These are phyloP conservation scores for Chytriomyces sp. DNA, from an alignment of 192 early-diverging fungal genomes.

Conservation along the genomic window DNA sequence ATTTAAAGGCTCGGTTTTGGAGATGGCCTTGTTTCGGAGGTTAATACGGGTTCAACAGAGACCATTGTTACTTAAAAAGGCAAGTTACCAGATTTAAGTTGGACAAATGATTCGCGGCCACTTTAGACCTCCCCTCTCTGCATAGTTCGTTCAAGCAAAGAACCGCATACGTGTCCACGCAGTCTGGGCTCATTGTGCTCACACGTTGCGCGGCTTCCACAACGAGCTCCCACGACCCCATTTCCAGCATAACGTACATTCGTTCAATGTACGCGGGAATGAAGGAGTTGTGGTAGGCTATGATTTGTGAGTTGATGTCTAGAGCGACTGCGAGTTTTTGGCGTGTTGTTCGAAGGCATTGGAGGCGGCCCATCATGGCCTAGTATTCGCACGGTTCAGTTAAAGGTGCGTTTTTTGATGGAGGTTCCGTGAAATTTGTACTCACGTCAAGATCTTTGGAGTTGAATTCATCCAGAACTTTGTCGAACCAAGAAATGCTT, in stretches of 20 bases:
- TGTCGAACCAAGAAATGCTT: slow-evolving; percentile 56
- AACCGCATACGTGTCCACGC: slow-evolving; percentile 50
- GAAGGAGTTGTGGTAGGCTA: slow-evolving; percentile 52
- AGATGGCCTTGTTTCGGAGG: slow-evolving; percentile 32
- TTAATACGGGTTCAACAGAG: neutral
- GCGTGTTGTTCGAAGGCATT: slow-evolving; percentile 40
- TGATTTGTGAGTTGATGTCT: slow-evolving; percentile 55
- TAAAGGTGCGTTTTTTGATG: neutral
- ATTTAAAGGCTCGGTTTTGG: slow-evolving; percentile 49
- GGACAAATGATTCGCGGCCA: slow-evolving; percentile 43
- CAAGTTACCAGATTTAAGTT: slow-evolving; percentile 41
- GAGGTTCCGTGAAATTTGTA: slow-evolving; percentile 12
- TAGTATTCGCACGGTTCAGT: slow-evolving; percentile 1
- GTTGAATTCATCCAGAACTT: slow-evolving; percentile 48
- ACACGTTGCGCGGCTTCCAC: slow-evolving; percentile 54
- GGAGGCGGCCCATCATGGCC: slow-evolving; percentile 51
- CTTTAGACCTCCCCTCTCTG: slow-evolving; percentile 44
- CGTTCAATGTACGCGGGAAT: slow-evolving; percentile 60
- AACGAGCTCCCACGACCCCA: slow-evolving; percentile 55
- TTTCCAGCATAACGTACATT: slow-evolving; percentile 54
- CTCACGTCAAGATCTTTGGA: slow-evolving; percentile 52
- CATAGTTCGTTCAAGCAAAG: slow-evolving; percentile 47
- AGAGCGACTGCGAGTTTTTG: slow-evolving; percentile 49
- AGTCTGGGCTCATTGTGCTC: slow-evolving; percentile 40
- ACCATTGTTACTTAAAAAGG: neutral